These are phyloP conservation scores for Bolboschoenus planiculmis DNA, from an alignment of 176 grass and related monocot genomes.

Conservation along the genomic window DNA sequence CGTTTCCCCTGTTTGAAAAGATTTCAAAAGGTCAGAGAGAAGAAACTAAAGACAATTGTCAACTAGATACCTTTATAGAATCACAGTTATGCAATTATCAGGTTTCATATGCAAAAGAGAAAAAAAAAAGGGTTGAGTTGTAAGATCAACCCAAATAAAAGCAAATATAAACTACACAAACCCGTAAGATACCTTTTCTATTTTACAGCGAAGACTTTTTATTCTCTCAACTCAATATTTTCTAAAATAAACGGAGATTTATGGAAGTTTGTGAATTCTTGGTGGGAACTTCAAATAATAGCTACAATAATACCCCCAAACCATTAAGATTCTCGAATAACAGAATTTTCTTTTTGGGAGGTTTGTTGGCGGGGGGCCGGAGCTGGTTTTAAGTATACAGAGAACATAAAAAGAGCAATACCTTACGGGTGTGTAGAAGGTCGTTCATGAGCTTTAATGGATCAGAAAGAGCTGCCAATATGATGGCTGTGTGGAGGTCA, in stretches of 20 bases:
- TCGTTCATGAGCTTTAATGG: constrained; percentile 82
- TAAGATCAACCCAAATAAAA: constrained; percentile 13
- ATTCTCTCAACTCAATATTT: neutral
- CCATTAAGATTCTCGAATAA: neutral
- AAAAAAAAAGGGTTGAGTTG: neutral
- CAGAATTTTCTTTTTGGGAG: neutral
- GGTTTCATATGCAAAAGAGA: neutral
- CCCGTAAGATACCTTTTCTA: neutral
- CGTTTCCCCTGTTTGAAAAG: constrained; percentile 66
- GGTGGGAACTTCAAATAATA: neutral
- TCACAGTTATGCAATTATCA: neutral
- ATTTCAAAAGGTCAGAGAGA: neutral
- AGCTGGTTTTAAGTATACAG: constrained; percentile 4
- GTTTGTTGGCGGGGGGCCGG: constrained; percentile 7
- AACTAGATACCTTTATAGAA: neutral
- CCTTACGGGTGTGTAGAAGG: constrained; percentile 81
- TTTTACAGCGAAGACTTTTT: neutral
- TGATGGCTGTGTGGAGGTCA: constrained; percentile 80
- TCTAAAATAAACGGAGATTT: neutral
- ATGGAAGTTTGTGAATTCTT: neutral
- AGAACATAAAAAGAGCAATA: neutral
- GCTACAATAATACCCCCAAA: neutral
- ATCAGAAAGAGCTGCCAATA: constrained; percentile 63
- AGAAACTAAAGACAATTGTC: neutral
- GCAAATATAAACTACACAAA: neutral